Evolutionary conservation across 2,329 filamentous ascomycete species (phyloP).

Genomic region (Cladosporium phlei): DNA sequence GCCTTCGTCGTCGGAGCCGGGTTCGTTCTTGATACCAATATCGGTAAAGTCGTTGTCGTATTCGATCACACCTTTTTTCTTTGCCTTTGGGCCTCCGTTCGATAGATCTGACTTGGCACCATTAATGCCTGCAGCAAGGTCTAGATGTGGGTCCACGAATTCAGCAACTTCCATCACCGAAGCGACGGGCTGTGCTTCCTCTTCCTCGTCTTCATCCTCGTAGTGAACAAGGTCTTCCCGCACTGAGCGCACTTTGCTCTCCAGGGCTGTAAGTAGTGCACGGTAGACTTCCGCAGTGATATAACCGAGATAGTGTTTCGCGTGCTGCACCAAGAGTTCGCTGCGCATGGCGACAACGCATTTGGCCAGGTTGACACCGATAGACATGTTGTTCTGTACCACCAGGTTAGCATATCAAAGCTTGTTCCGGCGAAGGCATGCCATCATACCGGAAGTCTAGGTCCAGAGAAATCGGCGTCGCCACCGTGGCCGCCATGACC

Average conservation of each 20-base stretch:
- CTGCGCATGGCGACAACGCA: constrained; percentile 79
- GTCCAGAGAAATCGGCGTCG: constrained; percentile 23
- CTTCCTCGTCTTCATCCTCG: constrained; percentile 42
- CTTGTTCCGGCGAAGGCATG: not conserved
- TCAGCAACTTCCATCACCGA: constrained; percentile 40
- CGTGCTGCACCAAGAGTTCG: constrained; percentile 68
- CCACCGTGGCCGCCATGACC: constrained; percentile 22
- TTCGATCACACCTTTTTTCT: constrained; percentile 21
- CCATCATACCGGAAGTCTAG: constrained; percentile 34
- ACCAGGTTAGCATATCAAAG: not conserved
- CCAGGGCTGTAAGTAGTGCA: constrained; percentile 65
- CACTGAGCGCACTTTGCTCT: constrained; percentile 64
- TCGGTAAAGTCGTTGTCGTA: constrained; percentile 23
- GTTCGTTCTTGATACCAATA: constrained; percentile 28
- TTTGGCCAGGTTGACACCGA: constrained; percentile 81
- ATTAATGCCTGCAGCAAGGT: constrained; percentile 32
- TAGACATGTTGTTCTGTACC: constrained; percentile 61
- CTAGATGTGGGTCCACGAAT: constrained; percentile 36
- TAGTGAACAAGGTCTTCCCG: constrained; percentile 48
- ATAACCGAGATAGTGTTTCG: constrained; percentile 63
- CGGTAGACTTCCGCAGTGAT: constrained; percentile 75
- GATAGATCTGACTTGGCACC: constrained; percentile 19
- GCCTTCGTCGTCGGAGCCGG: constrained; percentile 25
- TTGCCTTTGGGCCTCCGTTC: constrained; percentile 26
- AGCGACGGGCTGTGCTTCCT: constrained; percentile 32